Evolutionary conservation across 371 early-diverging fungal genomes (phyloP).

Genomic region (Mortierella sp.): DNA sequence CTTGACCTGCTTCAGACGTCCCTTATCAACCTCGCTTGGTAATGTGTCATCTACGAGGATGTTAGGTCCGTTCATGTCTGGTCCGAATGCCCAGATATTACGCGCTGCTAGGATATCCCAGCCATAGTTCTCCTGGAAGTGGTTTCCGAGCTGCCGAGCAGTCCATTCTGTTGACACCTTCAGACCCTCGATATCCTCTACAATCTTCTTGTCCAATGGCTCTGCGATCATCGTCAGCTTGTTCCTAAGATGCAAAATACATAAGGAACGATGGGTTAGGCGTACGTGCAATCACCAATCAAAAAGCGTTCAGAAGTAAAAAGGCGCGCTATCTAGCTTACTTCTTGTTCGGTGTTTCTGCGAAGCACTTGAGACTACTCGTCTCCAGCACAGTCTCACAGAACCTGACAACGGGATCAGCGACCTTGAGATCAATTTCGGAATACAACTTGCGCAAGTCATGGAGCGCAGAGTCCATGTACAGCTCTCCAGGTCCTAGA

Average conservation of each 20-base stretch:
- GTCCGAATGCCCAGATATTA: constrained; percentile 98
- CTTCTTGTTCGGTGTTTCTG: constrained; percentile 98
- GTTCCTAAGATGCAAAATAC: constrained; percentile 75
- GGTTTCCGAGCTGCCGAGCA: constrained; percentile 77
- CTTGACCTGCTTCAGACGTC: constrained; percentile 78
- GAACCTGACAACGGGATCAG: constrained; percentile 96
- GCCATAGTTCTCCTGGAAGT: constrained; percentile 84
- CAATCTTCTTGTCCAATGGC: constrained; percentile 92
- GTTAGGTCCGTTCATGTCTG: constrained; percentile 92
- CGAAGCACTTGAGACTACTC: constrained; percentile 93
- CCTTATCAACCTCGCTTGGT: constrained; percentile 88
- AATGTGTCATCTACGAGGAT: constrained; percentile 95
- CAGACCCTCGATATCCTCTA: constrained; percentile 89
- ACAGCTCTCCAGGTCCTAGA: constrained; percentile 94
- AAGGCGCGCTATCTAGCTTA: too few species aligned
- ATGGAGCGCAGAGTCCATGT: constrained; percentile 95
- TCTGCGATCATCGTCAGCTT: constrained; percentile 96
- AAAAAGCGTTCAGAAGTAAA: too few species aligned
- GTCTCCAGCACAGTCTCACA: constrained; percentile 97
- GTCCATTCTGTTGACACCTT: constrained; percentile 82
- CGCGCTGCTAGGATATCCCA: constrained; percentile 96
- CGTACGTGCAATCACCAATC: too few species aligned
- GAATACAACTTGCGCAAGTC: constrained; percentile 94
- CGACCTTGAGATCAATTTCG: constrained; percentile 96
- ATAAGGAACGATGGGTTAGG: neutral